Conservation (phyloP, 768 basidiomycete species). For the Lactarius sp. region DNA sequence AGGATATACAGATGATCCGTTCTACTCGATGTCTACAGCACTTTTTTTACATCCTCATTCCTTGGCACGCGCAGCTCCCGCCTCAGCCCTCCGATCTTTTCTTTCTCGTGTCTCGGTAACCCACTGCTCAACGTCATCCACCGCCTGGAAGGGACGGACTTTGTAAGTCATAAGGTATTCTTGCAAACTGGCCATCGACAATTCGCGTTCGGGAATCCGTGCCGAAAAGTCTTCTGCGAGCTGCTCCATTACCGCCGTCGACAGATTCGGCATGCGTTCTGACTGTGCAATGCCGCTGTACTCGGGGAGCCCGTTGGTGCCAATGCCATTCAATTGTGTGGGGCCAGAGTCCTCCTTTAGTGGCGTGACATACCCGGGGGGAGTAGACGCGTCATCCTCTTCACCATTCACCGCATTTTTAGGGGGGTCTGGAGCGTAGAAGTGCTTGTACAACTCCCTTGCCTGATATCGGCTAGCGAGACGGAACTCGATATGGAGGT, state of each 20-base stretch:
- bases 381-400: conserved; percentile 25
- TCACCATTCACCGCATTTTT: conserved; percentile 29
- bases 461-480: conserved; percentile 67
- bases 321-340: background rate
- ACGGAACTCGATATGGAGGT: conserved; percentile 74
- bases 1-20: background rate
- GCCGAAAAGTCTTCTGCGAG: conserved; percentile 56
- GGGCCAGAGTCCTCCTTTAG: background rate
- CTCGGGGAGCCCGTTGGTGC: background rate
- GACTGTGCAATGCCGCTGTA: conserved; percentile 16
- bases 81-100: conserved; percentile 27
- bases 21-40: background rate
- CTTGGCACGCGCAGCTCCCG: background rate
- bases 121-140: conserved; percentile 43
- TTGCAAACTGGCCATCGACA: conserved; percentile 43
- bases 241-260: conserved; percentile 34
- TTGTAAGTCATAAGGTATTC: conserved; percentile 71
- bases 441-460: conserved; percentile 56
- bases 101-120: conserved; percentile 40
- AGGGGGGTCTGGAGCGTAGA: conserved; percentile 50
- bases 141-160: conserved; percentile 51
- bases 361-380: conserved; percentile 23
- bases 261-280: conserved; percentile 37
- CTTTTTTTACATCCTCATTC: background rate
- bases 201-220: conserved; percentile 43